Conservation (phyloP, 805 yeast species). For the Candida chauliodis region DNA sequence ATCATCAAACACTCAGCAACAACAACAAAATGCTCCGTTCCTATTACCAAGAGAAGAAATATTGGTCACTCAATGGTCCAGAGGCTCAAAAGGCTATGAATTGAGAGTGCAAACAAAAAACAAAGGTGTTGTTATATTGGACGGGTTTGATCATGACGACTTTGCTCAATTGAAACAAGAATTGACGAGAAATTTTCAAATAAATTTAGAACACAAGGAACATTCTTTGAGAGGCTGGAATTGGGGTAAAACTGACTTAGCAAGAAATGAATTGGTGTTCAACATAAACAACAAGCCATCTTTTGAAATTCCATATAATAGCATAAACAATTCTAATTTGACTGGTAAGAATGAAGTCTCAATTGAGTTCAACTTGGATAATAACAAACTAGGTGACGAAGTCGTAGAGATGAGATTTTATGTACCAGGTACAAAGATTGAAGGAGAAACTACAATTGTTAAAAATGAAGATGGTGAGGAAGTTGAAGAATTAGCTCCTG, state of each 20-base stretch:
- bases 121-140: slow-evolving; percentile 80
- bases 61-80: slow-evolving; percentile 79
- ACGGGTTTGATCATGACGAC: slow-evolving; percentile 88
- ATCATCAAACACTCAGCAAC: slow-evolving; percentile 45
- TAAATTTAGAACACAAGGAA: slow-evolving; percentile 76
- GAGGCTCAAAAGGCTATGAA: slow-evolving; percentile 91
- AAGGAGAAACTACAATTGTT: slow-evolving; percentile 34
- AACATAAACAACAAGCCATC: slow-evolving; percentile 83
- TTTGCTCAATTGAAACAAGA: slow-evolving; percentile 78
- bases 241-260: slow-evolving; percentile 95
- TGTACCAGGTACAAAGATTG: slow-evolving; percentile 80
- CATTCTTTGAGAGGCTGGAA: slow-evolving; percentile 98
- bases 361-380: slow-evolving; percentile 69
- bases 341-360: slow-evolving; percentile 94
- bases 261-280: slow-evolving; percentile 86
- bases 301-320: slow-evolving; percentile 83
- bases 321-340: slow-evolving; percentile 78
- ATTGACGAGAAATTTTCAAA: slow-evolving; percentile 68
- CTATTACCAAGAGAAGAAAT: slow-evolving; percentile 85
- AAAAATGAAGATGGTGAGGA: slow-evolving; percentile 30
- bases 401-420: slow-evolving; percentile 91
- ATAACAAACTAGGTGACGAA: slow-evolving; percentile 86
- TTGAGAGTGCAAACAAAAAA: slow-evolving; percentile 84
- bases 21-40: slow-evolving; percentile 54
- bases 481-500: slow-evolving; percentile 33